Base-by-base conservation (phyloP, 352 stramenopile species). In the Peronospora farinosa region DNA sequence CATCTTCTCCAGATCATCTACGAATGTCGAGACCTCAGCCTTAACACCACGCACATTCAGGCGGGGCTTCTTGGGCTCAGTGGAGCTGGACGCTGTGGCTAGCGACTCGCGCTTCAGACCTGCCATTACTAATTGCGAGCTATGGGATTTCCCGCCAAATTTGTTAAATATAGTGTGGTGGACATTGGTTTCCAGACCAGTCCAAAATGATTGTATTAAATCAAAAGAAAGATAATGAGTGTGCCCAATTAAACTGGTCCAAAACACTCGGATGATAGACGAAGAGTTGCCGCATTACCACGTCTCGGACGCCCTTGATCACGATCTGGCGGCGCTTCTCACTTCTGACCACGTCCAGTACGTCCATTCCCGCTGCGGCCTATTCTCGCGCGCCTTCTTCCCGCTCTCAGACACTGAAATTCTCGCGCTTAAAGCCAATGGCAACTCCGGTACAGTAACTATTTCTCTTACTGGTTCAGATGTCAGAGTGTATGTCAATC, bases 1-100 rank as follows among this genome's bases (percentile, higher is more conserved):
- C 74, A 86, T 86, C 6, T 66, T 62, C 51, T 81, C 43, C 47
- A 86, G 54, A 40, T 86, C 74, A 15, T 82, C 71, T 0, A 65
- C 63, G 48, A 86, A 86, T 7, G 69, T 71, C 32, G 60, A 44
- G n/a, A 40, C 40, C 21, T 67, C 58, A 28, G 16, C 35, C 27
- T 64, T 72, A n/a, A 44, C 51, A 8, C 59, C 59, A 45, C 60
- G 40, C 17, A 59, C 28, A 27, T 47, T 62, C 57, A 71, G 17
- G 5, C 70, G 64, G 17, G 70, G 51, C 23, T 72, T 72, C 70
- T 80, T 80, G 40, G 16, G 35, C 21, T 47, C 47, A 0, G 19
- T 15, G n/a, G 39, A 21, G 46, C 13, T 31, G 10, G 25, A 19
- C n/a, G 23, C 54, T 1, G 38, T 15, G 11, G 47, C 15, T 13